Percentiles rank a stretch among this genome's conserved stretches.
These are phyloP conservation scores for Clohesyomyces aquaticus DNA, from an alignment of 495 filamentous ascomycete species.

Conservation along the genomic window DNA sequence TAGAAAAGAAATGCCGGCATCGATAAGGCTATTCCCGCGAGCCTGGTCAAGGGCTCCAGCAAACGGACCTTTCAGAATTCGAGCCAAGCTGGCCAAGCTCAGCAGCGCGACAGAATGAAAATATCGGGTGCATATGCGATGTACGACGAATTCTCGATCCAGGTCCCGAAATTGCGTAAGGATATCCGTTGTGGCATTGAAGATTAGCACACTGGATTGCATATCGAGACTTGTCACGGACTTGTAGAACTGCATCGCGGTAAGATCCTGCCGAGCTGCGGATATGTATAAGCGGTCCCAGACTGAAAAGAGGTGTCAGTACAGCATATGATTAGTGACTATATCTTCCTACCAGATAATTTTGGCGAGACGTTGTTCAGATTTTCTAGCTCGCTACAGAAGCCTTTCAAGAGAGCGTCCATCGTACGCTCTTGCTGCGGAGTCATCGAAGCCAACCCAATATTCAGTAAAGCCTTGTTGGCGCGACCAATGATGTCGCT, in stretches of 20 bases:
- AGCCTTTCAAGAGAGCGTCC: conserved; percentile 18
- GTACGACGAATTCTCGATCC: neutral
- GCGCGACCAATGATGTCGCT: conserved; percentile 7
- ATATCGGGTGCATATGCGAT: conserved; percentile 4
- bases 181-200: conserved; percentile 13
- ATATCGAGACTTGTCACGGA: conserved; percentile 9
- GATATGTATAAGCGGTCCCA: conserved; percentile 19
- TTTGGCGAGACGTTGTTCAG: conserved; percentile 6
- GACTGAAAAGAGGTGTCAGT: conserved; percentile 6
- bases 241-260: conserved; percentile 15
- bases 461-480: conserved; percentile 7
- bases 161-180: conserved; percentile 2
- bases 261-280: conserved; percentile 11
- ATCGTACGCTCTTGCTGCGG: conserved; percentile 17
- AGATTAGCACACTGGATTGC: conserved; percentile 9
- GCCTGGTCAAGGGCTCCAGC: conserved; percentile 8
- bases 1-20: neutral
- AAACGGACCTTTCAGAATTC: conserved; percentile 13
- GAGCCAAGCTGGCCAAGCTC: conserved; percentile 16
- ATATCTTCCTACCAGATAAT: too few relatives aligned
- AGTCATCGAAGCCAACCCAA: conserved; percentile 7
- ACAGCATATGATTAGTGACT: too few relatives aligned
- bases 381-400: conserved; percentile 3
- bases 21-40: conserved; percentile 1
- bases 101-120: neutral